A percentile compares a stretch with the other conserved stretches of the same genome.
Evolutionary conservation across 495 filamentous ascomycete species (phyloP).

Genomic region (Hyaloscypha variabilis): DNA sequence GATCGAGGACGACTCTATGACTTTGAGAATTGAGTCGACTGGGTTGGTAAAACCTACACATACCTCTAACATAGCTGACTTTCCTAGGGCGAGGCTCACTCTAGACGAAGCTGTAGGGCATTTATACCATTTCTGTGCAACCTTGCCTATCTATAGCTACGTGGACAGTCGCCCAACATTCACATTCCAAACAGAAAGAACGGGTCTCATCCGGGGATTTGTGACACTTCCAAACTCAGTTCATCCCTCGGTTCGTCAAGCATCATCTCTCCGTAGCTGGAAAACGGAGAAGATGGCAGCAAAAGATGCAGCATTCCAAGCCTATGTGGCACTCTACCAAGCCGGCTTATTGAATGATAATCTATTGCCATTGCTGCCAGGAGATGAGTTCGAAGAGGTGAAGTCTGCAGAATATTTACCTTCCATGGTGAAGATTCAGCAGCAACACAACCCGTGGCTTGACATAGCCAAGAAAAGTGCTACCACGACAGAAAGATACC

Average conservation of each 20-base stretch:
- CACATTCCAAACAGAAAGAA: background rate
- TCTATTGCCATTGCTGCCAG: constrained; percentile 12
- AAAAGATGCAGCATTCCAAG: constrained; percentile 82
- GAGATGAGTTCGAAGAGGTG: constrained; percentile 8
- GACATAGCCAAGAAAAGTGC: constrained; percentile 43
- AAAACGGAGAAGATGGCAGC: constrained; percentile 69
- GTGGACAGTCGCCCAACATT: background rate
- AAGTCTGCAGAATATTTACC: constrained; percentile 6
- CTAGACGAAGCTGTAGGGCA: background rate
- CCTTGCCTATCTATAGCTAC: background rate
- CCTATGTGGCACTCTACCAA: constrained; percentile 63
- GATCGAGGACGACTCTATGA: background rate
- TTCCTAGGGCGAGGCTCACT: background rate
- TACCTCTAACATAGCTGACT: background rate
- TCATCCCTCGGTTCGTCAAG: background rate
- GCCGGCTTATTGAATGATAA: constrained; percentile 69
- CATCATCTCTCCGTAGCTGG: constrained; percentile 47
- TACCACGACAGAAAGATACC: background rate
- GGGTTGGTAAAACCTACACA: background rate
- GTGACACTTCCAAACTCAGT: background rate
- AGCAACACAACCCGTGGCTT: constrained; percentile 66
- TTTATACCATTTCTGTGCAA: background rate
- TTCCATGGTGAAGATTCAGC: constrained; percentile 48
- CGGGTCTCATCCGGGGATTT: background rate
- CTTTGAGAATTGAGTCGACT: background rate